These are phyloP conservation scores for Torrubiella hemipterigena DNA, from an alignment of 2,329 filamentous ascomycete species.

Conservation along the genomic window DNA sequence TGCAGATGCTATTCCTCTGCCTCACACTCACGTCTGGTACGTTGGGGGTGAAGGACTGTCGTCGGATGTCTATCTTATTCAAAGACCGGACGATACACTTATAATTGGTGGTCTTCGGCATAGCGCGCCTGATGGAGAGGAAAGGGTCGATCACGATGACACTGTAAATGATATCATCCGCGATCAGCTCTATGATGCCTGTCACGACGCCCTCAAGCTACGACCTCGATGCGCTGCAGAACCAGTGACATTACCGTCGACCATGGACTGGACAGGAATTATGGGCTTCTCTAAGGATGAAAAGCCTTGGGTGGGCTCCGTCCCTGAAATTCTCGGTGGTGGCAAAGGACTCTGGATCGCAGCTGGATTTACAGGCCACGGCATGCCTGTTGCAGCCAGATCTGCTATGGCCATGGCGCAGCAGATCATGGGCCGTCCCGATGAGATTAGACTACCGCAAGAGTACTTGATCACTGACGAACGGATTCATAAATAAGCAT, in stretches of 20 bases:
- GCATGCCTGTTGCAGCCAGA: slow-evolving; percentile 63
- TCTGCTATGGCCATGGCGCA: slow-evolving; percentile 51
- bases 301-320: slow-evolving; percentile 57
- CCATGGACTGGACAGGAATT: slow-evolving; percentile 66
- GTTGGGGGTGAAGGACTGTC: slow-evolving; percentile 22
- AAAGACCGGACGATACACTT: slow-evolving; percentile 49
- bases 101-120: slow-evolving; percentile 61
- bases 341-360: slow-evolving; percentile 47
- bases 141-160: slow-evolving; percentile 48
- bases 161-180: slow-evolving; percentile 43
- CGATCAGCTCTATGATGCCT: slow-evolving; percentile 37
- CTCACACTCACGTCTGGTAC: slow-evolving; percentile 51
- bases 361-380: slow-evolving; percentile 61
- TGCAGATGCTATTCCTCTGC: slow-evolving; percentile 22
- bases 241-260: slow-evolving; percentile 32
- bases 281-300: slow-evolving; percentile 65
- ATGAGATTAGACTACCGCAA: too few relatives aligned
- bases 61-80: slow-evolving; percentile 60
- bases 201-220: slow-evolving; percentile 30
- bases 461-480: too few relatives aligned
- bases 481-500: too few relatives aligned
- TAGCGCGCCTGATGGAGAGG: slow-evolving; percentile 30
- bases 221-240: slow-evolving; percentile 18
- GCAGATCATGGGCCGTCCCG: slow-evolving; percentile 46
- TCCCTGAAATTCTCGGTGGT: slow-evolving; percentile 42